These are phyloP conservation scores for Boechera stricta DNA, from an alignment of 345 rosid genomes.

Conservation along the genomic window DNA sequence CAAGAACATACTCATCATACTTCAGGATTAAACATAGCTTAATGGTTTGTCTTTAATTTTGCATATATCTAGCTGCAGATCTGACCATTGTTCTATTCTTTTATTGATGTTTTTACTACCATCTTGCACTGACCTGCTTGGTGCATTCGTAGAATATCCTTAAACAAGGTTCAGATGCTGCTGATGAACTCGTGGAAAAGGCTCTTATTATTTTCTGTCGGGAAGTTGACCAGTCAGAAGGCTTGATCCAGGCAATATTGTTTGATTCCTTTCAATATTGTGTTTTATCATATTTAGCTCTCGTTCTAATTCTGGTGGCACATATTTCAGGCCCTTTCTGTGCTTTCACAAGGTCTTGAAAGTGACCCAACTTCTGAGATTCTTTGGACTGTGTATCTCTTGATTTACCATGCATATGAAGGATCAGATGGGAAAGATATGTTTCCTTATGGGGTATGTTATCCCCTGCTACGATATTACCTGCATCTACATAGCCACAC, in stretches of 20 bases:
- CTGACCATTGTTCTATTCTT: conserved; percentile 18
- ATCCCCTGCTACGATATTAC: conserved; percentile 29
- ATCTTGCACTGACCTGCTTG: conserved; percentile 44
- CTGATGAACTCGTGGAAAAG: conserved; percentile 64
- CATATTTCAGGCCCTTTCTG: conserved; percentile 71
- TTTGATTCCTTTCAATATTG: conserved; percentile 33
- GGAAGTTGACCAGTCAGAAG: conserved; percentile 63
- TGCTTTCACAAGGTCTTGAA: conserved; percentile 82
- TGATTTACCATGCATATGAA: conserved; percentile 58
- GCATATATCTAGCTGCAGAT: conserved; percentile 28
- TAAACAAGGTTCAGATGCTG: conserved; percentile 57
- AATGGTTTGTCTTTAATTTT: conserved; percentile 69
- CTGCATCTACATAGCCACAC: conserved; percentile 30
- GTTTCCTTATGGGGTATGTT: conserved; percentile 77
- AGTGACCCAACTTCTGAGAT: conserved; percentile 71
- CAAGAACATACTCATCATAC: conserved; percentile 65
- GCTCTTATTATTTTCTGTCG: conserved; percentile 74
- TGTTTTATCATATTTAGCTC: conserved; percentile 24
- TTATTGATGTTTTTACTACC: conserved; percentile 29
- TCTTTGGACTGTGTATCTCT: conserved; percentile 83
- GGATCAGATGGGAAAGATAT: conserved; percentile 62
- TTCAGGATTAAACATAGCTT: conserved; percentile 63
- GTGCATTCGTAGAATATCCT: conserved; percentile 60
- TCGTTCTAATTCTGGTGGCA: conserved; percentile 36
- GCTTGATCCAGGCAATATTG: conserved; percentile 70